Evolutionary conservation across 352 stramenopile genomes (phyloP).

Genomic region (Hyaloperonospora arabidopsidis): DNA sequence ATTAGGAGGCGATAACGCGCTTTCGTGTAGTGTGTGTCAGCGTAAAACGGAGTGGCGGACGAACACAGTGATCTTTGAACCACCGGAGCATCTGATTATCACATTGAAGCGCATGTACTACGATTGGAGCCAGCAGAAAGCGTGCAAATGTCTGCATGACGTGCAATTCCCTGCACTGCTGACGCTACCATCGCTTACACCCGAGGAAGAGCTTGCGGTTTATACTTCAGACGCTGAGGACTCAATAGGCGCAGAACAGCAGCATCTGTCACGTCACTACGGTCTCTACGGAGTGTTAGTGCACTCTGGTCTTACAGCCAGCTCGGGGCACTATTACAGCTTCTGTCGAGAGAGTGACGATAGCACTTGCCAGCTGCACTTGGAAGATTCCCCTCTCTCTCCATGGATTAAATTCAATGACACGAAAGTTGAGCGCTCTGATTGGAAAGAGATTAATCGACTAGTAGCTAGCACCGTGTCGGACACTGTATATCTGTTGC

Average conservation of each 20-base stretch:
- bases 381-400: constrained; percentile 65
- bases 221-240: constrained; percentile 13
- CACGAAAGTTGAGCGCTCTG: constrained; percentile 67
- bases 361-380: constrained; percentile 56
- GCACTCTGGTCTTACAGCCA: constrained; percentile 82
- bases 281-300: constrained; percentile 86
- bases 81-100: constrained; percentile 76
- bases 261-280: constrained; percentile 52
- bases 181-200: constrained; percentile 52
- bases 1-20: constrained; percentile 71
- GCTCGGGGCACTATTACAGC: constrained; percentile 88
- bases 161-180: constrained; percentile 67
- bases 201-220: constrained; percentile 42
- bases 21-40: constrained; percentile 62
- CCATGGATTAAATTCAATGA: constrained; percentile 91
- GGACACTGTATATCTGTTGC: constrained; percentile 82
- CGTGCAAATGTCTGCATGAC: constrained; percentile 80
- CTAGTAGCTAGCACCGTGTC: constrained; percentile 72
- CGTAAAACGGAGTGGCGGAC: constrained; percentile 74
- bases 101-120: constrained; percentile 88
- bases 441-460: constrained; percentile 78
- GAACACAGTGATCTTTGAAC: constrained; percentile 74
- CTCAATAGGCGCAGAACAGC: constrained; percentile 14
- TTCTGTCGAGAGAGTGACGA: constrained; percentile 81
- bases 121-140: constrained; percentile 84